phyloP scores from a whole-genome alignment of 202 grass and related monocot species.

The Cymbopogon flexuosus region DNA sequence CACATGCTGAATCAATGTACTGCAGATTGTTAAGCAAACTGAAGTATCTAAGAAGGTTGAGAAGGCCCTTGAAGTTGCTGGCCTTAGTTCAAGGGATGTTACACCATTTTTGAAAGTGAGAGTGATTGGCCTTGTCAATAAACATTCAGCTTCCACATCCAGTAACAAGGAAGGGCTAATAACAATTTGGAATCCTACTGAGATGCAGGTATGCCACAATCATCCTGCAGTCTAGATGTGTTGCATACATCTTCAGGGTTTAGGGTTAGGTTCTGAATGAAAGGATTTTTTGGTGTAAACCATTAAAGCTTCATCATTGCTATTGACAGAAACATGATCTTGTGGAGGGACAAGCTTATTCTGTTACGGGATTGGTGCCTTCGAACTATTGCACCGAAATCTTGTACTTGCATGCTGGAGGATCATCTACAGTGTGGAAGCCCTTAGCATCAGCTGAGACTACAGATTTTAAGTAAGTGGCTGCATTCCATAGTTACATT shows the following conservation, averaged over 20 bases:
- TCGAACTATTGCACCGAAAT: slow-evolving; percentile 41
- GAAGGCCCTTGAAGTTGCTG: slow-evolving; percentile 62
- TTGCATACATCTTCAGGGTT: slow-evolving; percentile 4
- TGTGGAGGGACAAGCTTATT: slow-evolving; percentile 75
- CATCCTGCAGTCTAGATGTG: not conserved
- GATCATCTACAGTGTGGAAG: slow-evolving; percentile 73
- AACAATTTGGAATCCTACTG: slow-evolving; percentile 92
- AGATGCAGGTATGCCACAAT: slow-evolving; percentile 60
- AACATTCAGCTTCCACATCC: slow-evolving; percentile 44
- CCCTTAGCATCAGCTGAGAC: slow-evolving; percentile 45
- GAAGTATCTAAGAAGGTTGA: slow-evolving; percentile 70
- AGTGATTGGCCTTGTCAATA: slow-evolving; percentile 57
- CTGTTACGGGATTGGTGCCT: slow-evolving; percentile 66
- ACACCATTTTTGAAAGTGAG: slow-evolving; percentile 85
- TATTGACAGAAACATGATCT: slow-evolving; percentile 68
- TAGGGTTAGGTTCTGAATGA: not conserved
- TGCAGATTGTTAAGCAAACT: slow-evolving; percentile 59
- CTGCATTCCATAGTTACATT: not conserved
- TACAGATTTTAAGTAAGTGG: slow-evolving; percentile 74
- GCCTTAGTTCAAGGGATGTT: slow-evolving; percentile 72
- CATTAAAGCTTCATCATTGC: slow-evolving; percentile 10
- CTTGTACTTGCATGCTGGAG: slow-evolving; percentile 72
- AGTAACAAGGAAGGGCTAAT: slow-evolving; percentile 57
- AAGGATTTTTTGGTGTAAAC: slow-evolving; percentile 2
- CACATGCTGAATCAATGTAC: not conserved